Percentiles rank a stretch among this genome's conserved stretches.
Conservation (phyloP, 345 rosid species). For the Dipteronia dyeriana region DNA sequence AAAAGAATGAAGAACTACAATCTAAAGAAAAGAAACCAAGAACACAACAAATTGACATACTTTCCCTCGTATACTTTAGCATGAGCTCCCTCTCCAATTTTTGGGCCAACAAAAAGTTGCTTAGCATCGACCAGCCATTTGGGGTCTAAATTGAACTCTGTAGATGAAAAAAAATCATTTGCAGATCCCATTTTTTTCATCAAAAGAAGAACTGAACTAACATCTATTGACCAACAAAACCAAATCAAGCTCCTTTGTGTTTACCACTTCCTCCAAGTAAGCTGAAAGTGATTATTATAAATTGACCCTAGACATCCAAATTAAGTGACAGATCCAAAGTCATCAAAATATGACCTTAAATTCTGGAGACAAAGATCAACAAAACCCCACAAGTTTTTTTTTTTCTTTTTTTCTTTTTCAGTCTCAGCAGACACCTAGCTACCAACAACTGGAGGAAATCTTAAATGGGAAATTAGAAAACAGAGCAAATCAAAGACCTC, state of each 20-base stretch:
- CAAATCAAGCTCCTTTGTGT: constrained; percentile 15
- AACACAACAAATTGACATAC: constrained; percentile 53
- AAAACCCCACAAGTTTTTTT: constrained; percentile 28
- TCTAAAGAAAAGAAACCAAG: neutral
- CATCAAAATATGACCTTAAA: constrained; percentile 33
- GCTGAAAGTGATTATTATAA: constrained; percentile 14
- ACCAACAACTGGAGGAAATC: neutral
- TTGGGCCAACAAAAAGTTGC: constrained; percentile 92
- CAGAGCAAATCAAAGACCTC: neutral
- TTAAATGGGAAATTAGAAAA: constrained; percentile 2
- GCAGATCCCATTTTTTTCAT: constrained; percentile 73
- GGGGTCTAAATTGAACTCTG: constrained; percentile 67
- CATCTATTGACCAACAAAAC: neutral
- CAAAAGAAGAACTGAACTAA: constrained; percentile 19
- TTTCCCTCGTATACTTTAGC: constrained; percentile 98
- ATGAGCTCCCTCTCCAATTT: constrained; percentile 99
- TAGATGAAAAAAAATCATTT: constrained; percentile 57
- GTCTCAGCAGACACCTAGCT: neutral
- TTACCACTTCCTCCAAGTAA: constrained; percentile 31
- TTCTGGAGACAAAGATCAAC: constrained; percentile 22
- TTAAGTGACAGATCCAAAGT: constrained; percentile 40
- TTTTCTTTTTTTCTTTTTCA: neutral
- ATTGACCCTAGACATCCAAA: constrained; percentile 21
- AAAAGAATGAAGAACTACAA: constrained; percentile 15
- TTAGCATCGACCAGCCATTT: constrained; percentile 93